Evolutionary conservation across 2,329 filamentous ascomycete species (phyloP).

Genomic region (Fusarium kyushuense): DNA sequence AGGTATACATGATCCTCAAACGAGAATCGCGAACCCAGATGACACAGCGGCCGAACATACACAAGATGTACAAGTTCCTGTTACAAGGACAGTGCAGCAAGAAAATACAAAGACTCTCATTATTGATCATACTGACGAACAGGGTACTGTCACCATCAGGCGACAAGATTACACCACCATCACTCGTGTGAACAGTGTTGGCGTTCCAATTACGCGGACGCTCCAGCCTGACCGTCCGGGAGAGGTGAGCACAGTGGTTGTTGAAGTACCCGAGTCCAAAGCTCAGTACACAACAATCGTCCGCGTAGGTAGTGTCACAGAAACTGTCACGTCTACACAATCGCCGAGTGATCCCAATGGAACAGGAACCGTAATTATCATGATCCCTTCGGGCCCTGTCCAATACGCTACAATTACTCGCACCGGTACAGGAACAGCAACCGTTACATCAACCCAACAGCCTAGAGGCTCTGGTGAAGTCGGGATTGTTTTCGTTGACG

Average conservation of each 20-base stretch:
- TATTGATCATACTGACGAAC: not conserved
- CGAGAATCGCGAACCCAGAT: not conserved
- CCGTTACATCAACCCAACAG: not conserved
- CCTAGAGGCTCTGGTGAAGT: not conserved
- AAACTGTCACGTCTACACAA: not conserved
- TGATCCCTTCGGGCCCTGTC: not conserved
- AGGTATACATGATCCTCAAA: not conserved
- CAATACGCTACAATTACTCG: constrained; percentile 11
- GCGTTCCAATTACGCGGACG: not conserved
- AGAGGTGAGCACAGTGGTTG: not conserved
- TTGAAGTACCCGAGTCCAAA: not conserved
- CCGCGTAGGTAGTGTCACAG: accelerated
- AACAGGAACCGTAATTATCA: not conserved
- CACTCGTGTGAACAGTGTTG: not conserved
- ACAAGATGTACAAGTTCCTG: accelerated
- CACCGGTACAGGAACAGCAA: not conserved
- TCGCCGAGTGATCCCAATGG: not conserved
- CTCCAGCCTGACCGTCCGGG: not conserved
- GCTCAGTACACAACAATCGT: constrained; percentile 2
- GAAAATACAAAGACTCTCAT: not conserved
- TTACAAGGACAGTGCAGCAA: not conserved
- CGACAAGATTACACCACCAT: not conserved
- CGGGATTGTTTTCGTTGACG: not conserved
- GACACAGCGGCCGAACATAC: not conserved
- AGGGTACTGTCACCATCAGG: not conserved